Conservation (phyloP, 2,329 filamentous ascomycete species). For the Geoglossum cookeanum region DNA sequence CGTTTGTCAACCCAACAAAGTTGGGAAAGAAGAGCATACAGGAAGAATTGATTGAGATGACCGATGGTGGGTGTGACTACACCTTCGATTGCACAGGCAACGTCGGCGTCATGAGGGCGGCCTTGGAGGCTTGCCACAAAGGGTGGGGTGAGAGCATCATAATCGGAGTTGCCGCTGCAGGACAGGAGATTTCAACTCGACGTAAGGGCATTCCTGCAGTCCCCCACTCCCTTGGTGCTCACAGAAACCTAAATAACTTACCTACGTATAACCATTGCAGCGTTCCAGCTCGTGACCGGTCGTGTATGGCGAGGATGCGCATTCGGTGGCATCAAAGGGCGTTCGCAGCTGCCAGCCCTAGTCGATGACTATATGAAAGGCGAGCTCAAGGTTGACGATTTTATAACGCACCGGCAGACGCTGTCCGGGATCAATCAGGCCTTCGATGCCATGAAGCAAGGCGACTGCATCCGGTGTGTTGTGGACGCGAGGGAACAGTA, state of each 20-base stretch:
- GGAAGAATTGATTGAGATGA: constrained; percentile 90
- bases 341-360: constrained; percentile 71
- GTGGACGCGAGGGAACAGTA: constrained; percentile 38
- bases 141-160: constrained; percentile 97
- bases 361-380: constrained; percentile 80
- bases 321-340: constrained; percentile 95
- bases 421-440: constrained; percentile 72
- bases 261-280: constrained; percentile 25
- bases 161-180: constrained; percentile 90
- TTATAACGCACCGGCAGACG: constrained; percentile 88
- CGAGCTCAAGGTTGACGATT: constrained; percentile 93
- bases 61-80: constrained; percentile 94
- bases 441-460: constrained; percentile 85
- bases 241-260: background rate
- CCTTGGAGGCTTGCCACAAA: constrained; percentile 96
- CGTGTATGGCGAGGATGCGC: constrained; percentile 96
- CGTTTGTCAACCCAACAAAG: constrained; percentile 89
- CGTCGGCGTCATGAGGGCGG: constrained; percentile 84
- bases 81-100: constrained; percentile 99
- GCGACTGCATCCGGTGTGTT: constrained; percentile 92
- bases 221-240: background rate
- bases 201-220: constrained; percentile 43
- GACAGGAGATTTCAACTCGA: constrained; percentile 84
- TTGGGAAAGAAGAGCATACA: constrained; percentile 64
- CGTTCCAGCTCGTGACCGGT: constrained; percentile 96